Evolutionary conservation across 345 rosid species (phyloP), one percentile per base, ranked within the genome.

Genomic region (Eucalyptus erythrocorys): DNA sequence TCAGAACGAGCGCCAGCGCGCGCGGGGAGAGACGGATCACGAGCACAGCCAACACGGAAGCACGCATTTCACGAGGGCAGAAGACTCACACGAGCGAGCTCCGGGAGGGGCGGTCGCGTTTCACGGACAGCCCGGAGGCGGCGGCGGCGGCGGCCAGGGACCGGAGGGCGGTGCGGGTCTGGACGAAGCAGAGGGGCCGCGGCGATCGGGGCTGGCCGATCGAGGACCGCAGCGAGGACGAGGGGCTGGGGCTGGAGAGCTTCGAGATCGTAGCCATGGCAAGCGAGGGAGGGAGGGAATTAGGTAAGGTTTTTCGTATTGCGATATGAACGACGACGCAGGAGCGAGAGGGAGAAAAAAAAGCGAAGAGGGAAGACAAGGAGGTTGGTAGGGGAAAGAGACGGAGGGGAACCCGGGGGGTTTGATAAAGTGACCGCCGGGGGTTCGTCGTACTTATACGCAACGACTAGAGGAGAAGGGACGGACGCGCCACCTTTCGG

Each of bases 211-310:
- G 68, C 43, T 86, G 91, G 84, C 86, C 30, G 45, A 95, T 89
- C 15, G 96, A 88, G 37, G 95, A 87, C 26, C 91, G 49, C 6
- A 86, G 34, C 50, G 92, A 90, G 64, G 94, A 87, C 5, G 93
- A 86, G 12, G 94, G 92, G 87, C 47, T 81, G 30, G 95, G 93
- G 81, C 87, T 90, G 9, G 97, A 91, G 84, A 96, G 96, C 94
- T 94, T 96, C 87, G 98, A 96, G 91, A 96, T 92, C 93, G 98
- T 94, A 24, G 98, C 96, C 99, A 97, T 94, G 59, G 81, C 86
- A 13, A n/a, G n/a, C n/a, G n/a, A n/a, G 86, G 12, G 85, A 16
- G 24, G 2, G 87, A 51, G 85, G 30, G 49, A 42, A 49, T 50
- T 66, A 5, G 43, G 13, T 8, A 7, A 5, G 55, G 92, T 88